A percentile compares a stretch with the other conserved stretches of the same genome.
Evolutionary conservation across 805 yeast genomes (phyloP).

Genomic region (Saturnispora mendoncae): DNA sequence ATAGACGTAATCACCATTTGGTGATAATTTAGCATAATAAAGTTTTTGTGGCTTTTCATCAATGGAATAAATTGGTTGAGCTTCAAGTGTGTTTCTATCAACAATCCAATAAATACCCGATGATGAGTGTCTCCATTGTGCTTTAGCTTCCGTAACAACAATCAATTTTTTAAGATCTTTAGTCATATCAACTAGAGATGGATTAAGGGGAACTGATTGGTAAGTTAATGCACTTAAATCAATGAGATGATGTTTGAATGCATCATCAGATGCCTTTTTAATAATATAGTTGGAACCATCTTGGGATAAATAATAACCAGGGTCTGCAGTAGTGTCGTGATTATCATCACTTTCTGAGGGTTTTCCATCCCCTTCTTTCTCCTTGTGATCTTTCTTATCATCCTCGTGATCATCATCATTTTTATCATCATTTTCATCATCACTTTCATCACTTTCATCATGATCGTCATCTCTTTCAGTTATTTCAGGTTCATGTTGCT

Average conservation of each 20-base stretch:
- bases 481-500: background rate
- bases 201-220: slow-evolving; percentile 31
- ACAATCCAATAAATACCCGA: slow-evolving; percentile 53
- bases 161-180: slow-evolving; percentile 41
- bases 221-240: slow-evolving; percentile 31
- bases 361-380: slow-evolving; percentile 1
- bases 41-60: slow-evolving; percentile 26
- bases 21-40: slow-evolving; percentile 57
- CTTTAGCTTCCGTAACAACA: slow-evolving; percentile 39
- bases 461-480: background rate
- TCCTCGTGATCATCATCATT: background rate
- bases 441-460: background rate
- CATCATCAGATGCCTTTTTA: slow-evolving; percentile 24
- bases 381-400: background rate
- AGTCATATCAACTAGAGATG: slow-evolving; percentile 38
- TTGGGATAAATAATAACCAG: slow-evolving; percentile 33
- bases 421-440: background rate
- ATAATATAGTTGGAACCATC: slow-evolving; percentile 14
- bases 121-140: slow-evolving; percentile 65
- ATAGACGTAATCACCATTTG: slow-evolving; percentile 44
- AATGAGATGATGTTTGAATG: slow-evolving; percentile 26
- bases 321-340: slow-evolving; percentile 26
- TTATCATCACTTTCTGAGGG: background rate
- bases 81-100: slow-evolving; percentile 32
- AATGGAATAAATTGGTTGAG: slow-evolving; percentile 19